A percentile compares a stretch with the other conserved stretches of the same genome.
Evolutionary conservation across 495 filamentous ascomycete species (phyloP).

Genomic region (Penicillium daleae): DNA sequence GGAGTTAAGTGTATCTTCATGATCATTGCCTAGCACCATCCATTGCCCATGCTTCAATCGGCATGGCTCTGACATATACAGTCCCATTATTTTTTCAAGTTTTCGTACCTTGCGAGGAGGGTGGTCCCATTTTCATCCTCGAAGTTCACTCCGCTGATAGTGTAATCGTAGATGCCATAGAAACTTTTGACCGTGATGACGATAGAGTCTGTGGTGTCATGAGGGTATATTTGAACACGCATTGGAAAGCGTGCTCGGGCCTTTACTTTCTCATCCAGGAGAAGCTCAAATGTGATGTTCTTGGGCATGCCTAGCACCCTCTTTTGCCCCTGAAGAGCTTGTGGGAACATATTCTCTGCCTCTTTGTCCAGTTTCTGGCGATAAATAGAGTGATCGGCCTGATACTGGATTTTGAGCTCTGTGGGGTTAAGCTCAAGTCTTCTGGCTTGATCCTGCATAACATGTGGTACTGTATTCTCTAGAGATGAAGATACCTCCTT

Average conservation of each 20-base stretch:
- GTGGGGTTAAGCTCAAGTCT: neutral
- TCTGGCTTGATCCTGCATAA: neutral
- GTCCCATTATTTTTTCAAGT: slow-evolving; percentile 84
- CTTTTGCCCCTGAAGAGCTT: neutral
- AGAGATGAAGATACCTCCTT: neutral
- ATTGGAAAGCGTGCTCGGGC: slow-evolving; percentile 81
- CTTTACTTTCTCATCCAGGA: slow-evolving; percentile 73
- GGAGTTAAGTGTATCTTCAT: slow-evolving; percentile 6
- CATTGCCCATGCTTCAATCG: slow-evolving; percentile 47
- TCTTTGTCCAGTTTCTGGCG: neutral
- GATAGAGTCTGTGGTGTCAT: slow-evolving; percentile 95
- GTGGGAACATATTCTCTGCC: neutral
- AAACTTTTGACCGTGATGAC: slow-evolving; percentile 97
- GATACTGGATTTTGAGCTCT: neutral
- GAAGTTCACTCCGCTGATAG: slow-evolving; percentile 80
- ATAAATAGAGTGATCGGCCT: neutral
- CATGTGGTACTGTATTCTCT: neutral
- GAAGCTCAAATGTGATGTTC: slow-evolving; percentile 82
- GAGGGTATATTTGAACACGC: slow-evolving; percentile 86
- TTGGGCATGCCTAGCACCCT: slow-evolving; percentile 56
- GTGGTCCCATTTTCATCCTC: slow-evolving; percentile 85
- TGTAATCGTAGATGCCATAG: slow-evolving; percentile 84
- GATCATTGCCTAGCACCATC: neutral
- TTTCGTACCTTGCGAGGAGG: slow-evolving; percentile 93
- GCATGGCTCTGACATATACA: slow-evolving; percentile 83